A percentile compares a stretch with the other conserved stretches of the same genome.
phyloP scores from a whole-genome alignment of 495 filamentous ascomycete species.

The Margaritispora aquatica region DNA sequence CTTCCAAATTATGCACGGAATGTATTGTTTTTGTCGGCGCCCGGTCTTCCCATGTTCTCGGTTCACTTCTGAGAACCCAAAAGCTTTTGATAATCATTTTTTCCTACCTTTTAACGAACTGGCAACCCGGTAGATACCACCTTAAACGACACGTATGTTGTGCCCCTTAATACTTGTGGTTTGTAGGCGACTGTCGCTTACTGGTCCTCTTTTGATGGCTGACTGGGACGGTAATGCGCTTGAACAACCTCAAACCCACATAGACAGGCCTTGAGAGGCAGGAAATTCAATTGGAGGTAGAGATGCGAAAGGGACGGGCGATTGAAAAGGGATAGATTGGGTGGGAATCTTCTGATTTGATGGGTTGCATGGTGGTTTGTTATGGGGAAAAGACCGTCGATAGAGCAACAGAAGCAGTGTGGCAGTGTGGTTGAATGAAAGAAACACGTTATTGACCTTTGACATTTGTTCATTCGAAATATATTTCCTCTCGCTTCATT shows the following conservation, averaged over 20 bases:
- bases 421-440: constrained; percentile 17
- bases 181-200: not conserved
- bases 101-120: constrained; percentile 24
- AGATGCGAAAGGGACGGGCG: constrained; percentile 25
- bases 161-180: constrained; percentile 19
- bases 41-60: constrained; percentile 25
- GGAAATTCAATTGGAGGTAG: constrained; percentile 14
- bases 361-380: constrained; percentile 21
- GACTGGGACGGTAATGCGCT: not conserved
- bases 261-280: constrained; percentile 11
- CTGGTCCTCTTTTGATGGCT: not conserved
- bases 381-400: constrained; percentile 25
- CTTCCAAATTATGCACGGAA: constrained; percentile 16
- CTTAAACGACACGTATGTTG: constrained; percentile 19
- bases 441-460: constrained; percentile 18
- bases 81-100: constrained; percentile 27
- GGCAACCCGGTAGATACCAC: constrained; percentile 26
- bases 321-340: constrained; percentile 23
- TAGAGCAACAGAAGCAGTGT: constrained; percentile 8
- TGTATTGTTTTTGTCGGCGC: constrained; percentile 27
- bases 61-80: constrained; percentile 18
- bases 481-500: not conserved
- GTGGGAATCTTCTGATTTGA: not conserved
- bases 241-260: constrained; percentile 8
- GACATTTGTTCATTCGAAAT: no score